Base-by-base conservation (phyloP, 2,329 filamentous ascomycete species). In the Sporothrix brasiliensis region DNA sequence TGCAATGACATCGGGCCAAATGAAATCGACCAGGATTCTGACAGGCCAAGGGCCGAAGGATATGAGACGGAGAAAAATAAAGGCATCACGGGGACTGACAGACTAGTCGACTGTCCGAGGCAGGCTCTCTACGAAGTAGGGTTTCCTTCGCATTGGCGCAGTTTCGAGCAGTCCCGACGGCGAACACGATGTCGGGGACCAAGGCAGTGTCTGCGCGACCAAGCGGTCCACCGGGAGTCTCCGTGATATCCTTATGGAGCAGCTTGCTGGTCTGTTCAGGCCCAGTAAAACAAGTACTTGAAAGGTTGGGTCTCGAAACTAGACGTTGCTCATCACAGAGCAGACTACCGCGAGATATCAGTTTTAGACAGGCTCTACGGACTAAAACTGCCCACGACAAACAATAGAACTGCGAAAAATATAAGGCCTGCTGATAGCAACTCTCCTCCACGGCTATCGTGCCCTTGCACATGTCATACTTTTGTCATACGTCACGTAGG, bases 161-260 rank as follows among this genome's bases (percentile, higher is more conserved):
- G 58, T 19, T 13, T 39, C 11, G 58, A 11, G 27, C 13, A 4
- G 58, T 19, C 21, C 58, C 11, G 58, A 11, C 39, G 24, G 39
- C 58, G 58, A 61, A 61, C 39, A 47, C 21, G 39, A 19, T 19
- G 11, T 34, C 30, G 30, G 30, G 39, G 52, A 13, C 3, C 39
- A 61, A 47, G 58, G 58, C n/a, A 47, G n/a, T 27, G 21, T 61
- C 58, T 34, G 39, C 27, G 58, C 41, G 58, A 21, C 58, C 58
- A 27, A 11, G 39, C 39, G 58, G 21, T 21, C 7, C 14, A 13
- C 41, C 41, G 41, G 11, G 41, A 16, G 1, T 13, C 2, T 44
- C 14, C 14, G 41, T 44, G 41, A 16, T 2, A 4, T 16, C 14
- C 41, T 44, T 13, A 13, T 44, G 41, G 41, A 44, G 41, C 41